Evolutionary conservation across 495 filamentous ascomycete species (phyloP).

Genomic region (Pseudotulostoma volvatum): DNA sequence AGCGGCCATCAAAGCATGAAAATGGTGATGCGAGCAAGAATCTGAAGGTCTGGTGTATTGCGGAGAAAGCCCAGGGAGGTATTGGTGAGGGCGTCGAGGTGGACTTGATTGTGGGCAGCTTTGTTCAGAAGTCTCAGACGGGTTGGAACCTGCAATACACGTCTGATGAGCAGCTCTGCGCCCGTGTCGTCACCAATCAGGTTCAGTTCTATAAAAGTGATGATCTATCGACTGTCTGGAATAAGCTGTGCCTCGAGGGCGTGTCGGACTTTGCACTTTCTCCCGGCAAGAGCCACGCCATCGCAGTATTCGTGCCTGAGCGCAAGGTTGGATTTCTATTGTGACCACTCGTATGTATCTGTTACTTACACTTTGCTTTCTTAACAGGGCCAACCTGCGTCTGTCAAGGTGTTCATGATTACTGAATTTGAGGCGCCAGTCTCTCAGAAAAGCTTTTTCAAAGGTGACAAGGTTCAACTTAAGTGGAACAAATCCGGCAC

Average conservation of each 20-base stretch:
- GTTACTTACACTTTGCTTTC: no score
- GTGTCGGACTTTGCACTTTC: slow-evolving; percentile 79
- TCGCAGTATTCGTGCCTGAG: slow-evolving; percentile 88
- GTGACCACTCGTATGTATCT: no score
- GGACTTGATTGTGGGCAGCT: slow-evolving; percentile 62
- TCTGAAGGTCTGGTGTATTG: slow-evolving; percentile 82
- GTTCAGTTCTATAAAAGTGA: slow-evolving; percentile 89
- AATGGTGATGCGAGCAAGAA: slow-evolving; percentile 88
- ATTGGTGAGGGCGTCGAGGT: slow-evolving; percentile 28
- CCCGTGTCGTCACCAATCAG: slow-evolving; percentile 86
- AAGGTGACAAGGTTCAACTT: slow-evolving; percentile 93
- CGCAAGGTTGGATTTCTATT: slow-evolving; percentile 48
- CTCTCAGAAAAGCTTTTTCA: slow-evolving; percentile 97
- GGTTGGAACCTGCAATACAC: slow-evolving; percentile 98
- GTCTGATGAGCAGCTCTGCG: slow-evolving; percentile 78
- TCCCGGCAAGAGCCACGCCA: slow-evolving; percentile 70
- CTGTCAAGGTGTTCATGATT: slow-evolving; percentile 87
- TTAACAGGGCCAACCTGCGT: slow-evolving; percentile 65
- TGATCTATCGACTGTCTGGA: slow-evolving; percentile 77
- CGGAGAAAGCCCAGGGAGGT: slow-evolving; percentile 37
- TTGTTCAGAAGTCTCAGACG: slow-evolving; percentile 87
- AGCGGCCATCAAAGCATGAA: slow-evolving; percentile 81
- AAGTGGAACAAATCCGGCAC: slow-evolving; percentile 93
- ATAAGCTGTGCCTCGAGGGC: slow-evolving; percentile 84
- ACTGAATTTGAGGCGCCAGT: slow-evolving; percentile 64